Percentiles rank a stretch among this genome's conserved stretches.
Conservation (phyloP, 179 eudicot species). For the Beta corolliflora region DNA sequence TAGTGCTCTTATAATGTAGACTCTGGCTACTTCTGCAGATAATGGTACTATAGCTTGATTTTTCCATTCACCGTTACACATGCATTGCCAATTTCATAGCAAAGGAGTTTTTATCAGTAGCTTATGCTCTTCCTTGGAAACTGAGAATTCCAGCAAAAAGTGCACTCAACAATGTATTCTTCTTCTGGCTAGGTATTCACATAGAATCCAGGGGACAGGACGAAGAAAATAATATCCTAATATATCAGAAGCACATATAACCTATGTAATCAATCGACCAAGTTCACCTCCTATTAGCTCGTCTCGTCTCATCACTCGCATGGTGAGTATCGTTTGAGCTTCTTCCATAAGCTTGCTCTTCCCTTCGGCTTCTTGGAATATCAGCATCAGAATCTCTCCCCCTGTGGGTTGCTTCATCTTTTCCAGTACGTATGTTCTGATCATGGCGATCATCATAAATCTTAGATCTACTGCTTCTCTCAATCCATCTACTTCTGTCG, state of each 20-base stretch:
- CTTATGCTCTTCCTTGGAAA: too few species aligned
- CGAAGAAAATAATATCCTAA: background rate
- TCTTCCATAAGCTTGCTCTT: conserved; percentile 36
- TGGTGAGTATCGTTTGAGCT: conserved; percentile 25
- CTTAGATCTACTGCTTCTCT: conserved; percentile 20
- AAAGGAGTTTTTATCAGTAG: too few species aligned
- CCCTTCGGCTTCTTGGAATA: conserved; percentile 15
- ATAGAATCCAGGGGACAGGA: background rate
- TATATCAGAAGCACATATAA: background rate
- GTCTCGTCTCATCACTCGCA: conserved; percentile 20
- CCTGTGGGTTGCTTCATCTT: conserved; percentile 4
- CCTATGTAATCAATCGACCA: too few species aligned
- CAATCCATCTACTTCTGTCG: conserved; percentile 40
- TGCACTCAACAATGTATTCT: background rate
- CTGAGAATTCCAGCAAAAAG: too few species aligned
- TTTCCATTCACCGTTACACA: too few species aligned
- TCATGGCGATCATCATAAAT: conserved; percentile 24
- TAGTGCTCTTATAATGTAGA: too few species aligned
- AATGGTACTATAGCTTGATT: too few species aligned
- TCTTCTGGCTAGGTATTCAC: background rate
- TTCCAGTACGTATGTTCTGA: background rate
- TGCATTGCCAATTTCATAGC: too few species aligned
- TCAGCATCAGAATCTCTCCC: conserved; percentile 19
- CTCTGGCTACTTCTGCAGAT: too few species aligned
- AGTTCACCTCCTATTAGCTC: conserved; percentile 24